Evolutionary conservation across 148 eudicot species (phyloP).

Genomic region (Chenopodium suecicum): DNA sequence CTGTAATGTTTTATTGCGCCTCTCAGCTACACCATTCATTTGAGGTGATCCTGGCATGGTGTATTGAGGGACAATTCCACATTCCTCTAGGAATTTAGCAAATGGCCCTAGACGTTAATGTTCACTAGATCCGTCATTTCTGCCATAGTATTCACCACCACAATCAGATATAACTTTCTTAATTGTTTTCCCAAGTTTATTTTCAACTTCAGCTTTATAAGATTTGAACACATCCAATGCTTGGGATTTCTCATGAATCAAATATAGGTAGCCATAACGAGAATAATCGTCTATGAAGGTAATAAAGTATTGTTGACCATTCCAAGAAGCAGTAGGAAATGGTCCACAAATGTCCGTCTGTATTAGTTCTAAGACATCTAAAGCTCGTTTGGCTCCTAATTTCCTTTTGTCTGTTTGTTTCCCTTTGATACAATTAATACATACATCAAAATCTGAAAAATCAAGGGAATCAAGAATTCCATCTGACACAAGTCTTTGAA

Average conservation of each 20-base stretch:
- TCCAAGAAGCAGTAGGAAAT: conserved; percentile 12
- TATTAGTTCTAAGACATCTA: conserved; percentile 12
- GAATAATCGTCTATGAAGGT: conserved; percentile 7
- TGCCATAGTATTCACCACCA: not conserved
- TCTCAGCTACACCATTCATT: conserved; percentile 13
- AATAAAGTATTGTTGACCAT: conserved; percentile 17
- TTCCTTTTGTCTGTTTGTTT: conserved; percentile 1
- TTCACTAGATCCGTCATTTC: not conserved
- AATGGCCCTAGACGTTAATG: not conserved
- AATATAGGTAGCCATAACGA: not conserved
- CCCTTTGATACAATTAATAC: conserved; percentile 7
- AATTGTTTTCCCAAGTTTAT: not conserved
- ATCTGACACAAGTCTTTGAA: conserved; percentile 16
- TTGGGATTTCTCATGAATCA: not conserved
- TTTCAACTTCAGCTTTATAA: not conserved
- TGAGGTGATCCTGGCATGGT: not conserved
- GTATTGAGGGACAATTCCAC: not conserved
- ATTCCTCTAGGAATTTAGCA: not conserved
- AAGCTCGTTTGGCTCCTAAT: not conserved
- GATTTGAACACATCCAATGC: conserved; percentile 12
- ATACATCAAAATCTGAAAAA: conserved; percentile 6
- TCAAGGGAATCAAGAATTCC: conserved; percentile 11
- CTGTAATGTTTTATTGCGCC: not conserved
- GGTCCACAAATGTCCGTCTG: conserved; percentile 11
- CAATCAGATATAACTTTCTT: not conserved